Base-by-base conservation (phyloP, 1,284 basidiomycete species). In the Blastosporella zonata region DNA sequence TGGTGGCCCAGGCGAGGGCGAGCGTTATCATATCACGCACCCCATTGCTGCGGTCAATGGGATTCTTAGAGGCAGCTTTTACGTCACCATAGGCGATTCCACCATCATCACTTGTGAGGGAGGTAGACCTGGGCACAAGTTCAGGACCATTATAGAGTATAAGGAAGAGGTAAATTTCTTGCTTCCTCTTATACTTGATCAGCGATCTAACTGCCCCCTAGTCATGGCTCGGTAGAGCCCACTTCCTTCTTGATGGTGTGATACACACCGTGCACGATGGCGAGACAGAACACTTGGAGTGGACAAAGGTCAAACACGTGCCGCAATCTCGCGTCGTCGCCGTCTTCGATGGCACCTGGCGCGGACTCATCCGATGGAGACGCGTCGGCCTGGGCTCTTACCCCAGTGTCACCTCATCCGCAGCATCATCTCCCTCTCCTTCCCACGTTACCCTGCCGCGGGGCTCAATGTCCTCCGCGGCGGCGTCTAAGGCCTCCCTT, bases 181-280 rank as follows among this genome's bases (percentile, higher is more conserved):
- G 33, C 28, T 36, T 22, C 7, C 52, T 41, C 13, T 9, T 31
- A 13, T 39, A 25, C 15, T 28, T 20, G 37, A 22, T 28, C 29
- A 45, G 23, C 49, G 3, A 40, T 40, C 43, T 58, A 15, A 52
- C 47, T 3, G 36, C 28, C 13, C 17, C 4, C 10, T 62, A 90
- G 89, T 91, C 90, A 8, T 99, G 96, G 96, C 75, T 99, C 37
- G 88, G 93, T 39, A 86, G 79, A 59, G 85, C 96, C 4, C 87
- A 90, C 53, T 98, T 92, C 74, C 73, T 87, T 25, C 60, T 93
- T 9, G 96, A 98, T 60, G 96, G 94, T 40, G 85, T 96, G 37
- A 84, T 99, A 46, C 93, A 96, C 69, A 81, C 82, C 10, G 91
- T 90, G 55, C 74, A 76, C 46, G 79, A 82, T 28, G 77, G 73